These are phyloP conservation scores for Dimargaris verticillata DNA, from an alignment of 192 early-diverging fungal species.

Conservation along the genomic window DNA sequence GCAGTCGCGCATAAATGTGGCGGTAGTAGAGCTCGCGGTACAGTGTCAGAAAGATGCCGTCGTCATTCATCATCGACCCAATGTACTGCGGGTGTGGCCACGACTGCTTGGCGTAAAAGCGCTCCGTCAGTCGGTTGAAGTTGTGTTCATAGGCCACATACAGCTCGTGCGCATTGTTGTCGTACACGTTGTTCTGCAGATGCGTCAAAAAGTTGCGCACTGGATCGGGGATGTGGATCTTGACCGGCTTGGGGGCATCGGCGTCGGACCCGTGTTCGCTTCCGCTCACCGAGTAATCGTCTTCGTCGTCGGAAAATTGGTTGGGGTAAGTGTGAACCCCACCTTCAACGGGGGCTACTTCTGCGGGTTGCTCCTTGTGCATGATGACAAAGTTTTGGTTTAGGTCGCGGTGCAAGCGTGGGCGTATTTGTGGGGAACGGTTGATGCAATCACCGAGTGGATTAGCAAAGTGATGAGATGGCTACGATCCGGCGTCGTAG, in stretches of 20 bases:
- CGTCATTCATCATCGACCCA: slow-evolving; percentile 66
- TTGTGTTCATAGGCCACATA: slow-evolving; percentile 75
- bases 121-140: slow-evolving; percentile 82
- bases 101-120: slow-evolving; percentile 70
- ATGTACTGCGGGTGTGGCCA: slow-evolving; percentile 84
- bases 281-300: neutral
- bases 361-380: too few relatives aligned
- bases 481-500: too few relatives aligned
- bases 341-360: too few relatives aligned
- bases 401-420: too few relatives aligned
- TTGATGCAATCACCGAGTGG: too few relatives aligned
- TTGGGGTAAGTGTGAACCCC: neutral
- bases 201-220: slow-evolving; percentile 71
- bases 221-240: slow-evolving; percentile 54
- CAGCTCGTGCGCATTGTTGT: slow-evolving; percentile 72
- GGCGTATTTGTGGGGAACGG: too few relatives aligned
- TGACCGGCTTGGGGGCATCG: neutral
- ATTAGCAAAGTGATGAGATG: too few relatives aligned
- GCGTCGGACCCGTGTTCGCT: neutral
- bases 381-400: too few relatives aligned
- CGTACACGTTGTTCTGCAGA: slow-evolving; percentile 62
- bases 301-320: neutral
- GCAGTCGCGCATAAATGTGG: slow-evolving; percentile 85
- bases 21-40: slow-evolving; percentile 96
- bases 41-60: slow-evolving; percentile 67